Percentiles rank a stretch among this genome's conserved stretches.
Evolutionary conservation across 140 eudicot species (phyloP).

Genomic region (Flaveria floridana): DNA sequence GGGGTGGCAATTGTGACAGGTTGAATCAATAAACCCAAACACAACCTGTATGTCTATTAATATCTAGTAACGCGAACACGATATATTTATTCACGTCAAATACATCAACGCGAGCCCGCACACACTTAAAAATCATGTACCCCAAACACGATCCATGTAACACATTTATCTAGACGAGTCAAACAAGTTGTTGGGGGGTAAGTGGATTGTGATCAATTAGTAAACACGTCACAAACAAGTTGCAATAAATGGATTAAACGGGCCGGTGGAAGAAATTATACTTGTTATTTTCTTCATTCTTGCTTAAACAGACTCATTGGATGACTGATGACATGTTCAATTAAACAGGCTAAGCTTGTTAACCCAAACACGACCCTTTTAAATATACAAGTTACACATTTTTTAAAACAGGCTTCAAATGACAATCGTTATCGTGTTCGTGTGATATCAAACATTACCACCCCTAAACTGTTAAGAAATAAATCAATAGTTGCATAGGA

Average conservation of each 20-base stretch:
- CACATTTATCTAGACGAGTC: background rate
- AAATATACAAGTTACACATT: background rate
- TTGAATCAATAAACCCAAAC: background rate
- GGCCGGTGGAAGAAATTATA: background rate
- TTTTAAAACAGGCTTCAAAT: background rate
- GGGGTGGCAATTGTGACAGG: background rate
- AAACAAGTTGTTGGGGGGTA: background rate
- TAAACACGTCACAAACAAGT: background rate
- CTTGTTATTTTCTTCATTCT: background rate
- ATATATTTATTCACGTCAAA: background rate
- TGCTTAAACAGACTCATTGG: background rate
- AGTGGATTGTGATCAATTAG: background rate
- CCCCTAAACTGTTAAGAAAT: background rate
- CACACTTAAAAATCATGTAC: background rate
- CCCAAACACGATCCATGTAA: background rate
- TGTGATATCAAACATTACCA: background rate
- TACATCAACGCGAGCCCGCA: background rate
- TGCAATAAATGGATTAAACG: background rate
- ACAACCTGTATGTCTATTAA: background rate
- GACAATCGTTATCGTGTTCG: background rate
- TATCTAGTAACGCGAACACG: background rate
- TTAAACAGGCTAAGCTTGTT: too few relatives aligned
- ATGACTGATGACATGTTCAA: background rate
- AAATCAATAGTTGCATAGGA: constrained; percentile 1
- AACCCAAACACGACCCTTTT: background rate